A percentile compares a stretch with the other conserved stretches of the same genome.
These are phyloP conservation scores for Athelia psychrophila DNA, from an alignment of 1,284 basidiomycete species.

Conservation along the genomic window DNA sequence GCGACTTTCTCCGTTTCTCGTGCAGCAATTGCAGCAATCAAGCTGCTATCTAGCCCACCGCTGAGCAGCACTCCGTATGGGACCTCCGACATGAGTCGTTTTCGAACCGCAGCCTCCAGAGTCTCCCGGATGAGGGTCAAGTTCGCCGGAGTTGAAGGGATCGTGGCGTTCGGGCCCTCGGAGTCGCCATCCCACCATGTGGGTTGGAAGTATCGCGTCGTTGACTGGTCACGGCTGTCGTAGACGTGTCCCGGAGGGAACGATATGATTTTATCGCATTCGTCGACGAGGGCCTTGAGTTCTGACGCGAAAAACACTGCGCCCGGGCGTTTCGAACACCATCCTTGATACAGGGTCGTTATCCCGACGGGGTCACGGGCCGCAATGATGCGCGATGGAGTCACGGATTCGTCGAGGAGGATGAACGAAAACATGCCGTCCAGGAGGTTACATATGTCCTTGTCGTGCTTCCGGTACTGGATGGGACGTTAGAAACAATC, in stretches of 20 bases:
- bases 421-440: conserved; percentile 99
- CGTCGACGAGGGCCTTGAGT: conserved; percentile 89
- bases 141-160: conserved; percentile 71
- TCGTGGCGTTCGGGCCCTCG: conserved; percentile 48
- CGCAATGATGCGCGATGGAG: conserved; percentile 89
- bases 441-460: conserved; percentile 74
- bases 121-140: conserved; percentile 74
- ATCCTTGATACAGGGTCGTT: conserved; percentile 97
- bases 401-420: conserved; percentile 88
- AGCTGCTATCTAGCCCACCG: conserved; percentile 93
- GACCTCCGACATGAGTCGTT: conserved; percentile 98
- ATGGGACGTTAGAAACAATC: conserved; percentile 7
- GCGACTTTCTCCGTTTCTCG: conserved; percentile 94
- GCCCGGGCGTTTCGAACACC: conserved; percentile 83
- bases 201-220: conserved; percentile 82
- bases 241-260: conserved; percentile 98
- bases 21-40: conserved; percentile 97
- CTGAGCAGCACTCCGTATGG: conserved; percentile 97
- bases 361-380: conserved; percentile 98
- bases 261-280: conserved; percentile 92
- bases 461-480: conserved; percentile 85
- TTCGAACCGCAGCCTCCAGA: conserved; percentile 91
- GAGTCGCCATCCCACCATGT: conserved; percentile 83
- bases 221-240: conserved; percentile 77
- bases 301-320: conserved; percentile 94